These are phyloP conservation scores for Vicia faba DNA, from an alignment of 306 rosid genomes.

Conservation along the genomic window DNA sequence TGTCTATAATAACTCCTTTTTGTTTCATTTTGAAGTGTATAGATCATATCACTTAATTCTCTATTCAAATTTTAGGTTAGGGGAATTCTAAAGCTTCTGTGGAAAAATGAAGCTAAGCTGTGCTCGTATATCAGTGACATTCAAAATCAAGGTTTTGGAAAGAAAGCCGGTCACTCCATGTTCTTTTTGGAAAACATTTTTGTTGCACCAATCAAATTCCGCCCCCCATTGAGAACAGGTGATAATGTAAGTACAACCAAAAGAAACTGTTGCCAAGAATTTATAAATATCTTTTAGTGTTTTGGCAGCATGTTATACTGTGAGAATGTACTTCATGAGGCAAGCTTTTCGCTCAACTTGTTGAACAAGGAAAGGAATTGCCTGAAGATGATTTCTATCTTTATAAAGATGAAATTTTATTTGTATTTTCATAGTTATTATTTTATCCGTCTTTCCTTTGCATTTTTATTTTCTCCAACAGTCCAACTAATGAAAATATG, in stretches of 20 bases:
- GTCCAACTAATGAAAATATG: slow-evolving; percentile 5
- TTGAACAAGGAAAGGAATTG: slow-evolving; percentile 2
- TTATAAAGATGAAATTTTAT: slow-evolving; percentile 8
- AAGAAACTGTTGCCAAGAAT: slow-evolving; percentile 1
- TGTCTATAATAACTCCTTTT: slow-evolving; percentile 8
- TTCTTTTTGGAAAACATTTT: slow-evolving; percentile 86
- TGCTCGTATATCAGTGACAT: slow-evolving; percentile 71
- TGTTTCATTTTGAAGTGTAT: neutral
- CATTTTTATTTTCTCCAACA: slow-evolving; percentile 12
- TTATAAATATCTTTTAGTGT: neutral
- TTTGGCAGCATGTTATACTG: neutral
- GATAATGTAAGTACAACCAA: slow-evolving; percentile 63
- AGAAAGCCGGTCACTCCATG: slow-evolving; percentile 65
- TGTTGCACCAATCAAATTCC: slow-evolving; percentile 89
- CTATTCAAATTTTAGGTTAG: slow-evolving; percentile 55
- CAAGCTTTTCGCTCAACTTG: neutral
- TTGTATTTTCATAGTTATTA: neutral
- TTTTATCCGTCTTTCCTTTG: neutral
- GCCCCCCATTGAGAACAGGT: slow-evolving; percentile 84
- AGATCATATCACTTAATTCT: slow-evolving; percentile 1
- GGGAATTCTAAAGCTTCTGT: slow-evolving; percentile 53
- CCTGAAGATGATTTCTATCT: neutral
- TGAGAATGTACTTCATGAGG: neutral
- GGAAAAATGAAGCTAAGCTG: slow-evolving; percentile 73
- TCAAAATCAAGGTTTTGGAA: slow-evolving; percentile 67